phyloP scores from a whole-genome alignment of 352 stramenopile species.

The Phytophthora syringae region DNA sequence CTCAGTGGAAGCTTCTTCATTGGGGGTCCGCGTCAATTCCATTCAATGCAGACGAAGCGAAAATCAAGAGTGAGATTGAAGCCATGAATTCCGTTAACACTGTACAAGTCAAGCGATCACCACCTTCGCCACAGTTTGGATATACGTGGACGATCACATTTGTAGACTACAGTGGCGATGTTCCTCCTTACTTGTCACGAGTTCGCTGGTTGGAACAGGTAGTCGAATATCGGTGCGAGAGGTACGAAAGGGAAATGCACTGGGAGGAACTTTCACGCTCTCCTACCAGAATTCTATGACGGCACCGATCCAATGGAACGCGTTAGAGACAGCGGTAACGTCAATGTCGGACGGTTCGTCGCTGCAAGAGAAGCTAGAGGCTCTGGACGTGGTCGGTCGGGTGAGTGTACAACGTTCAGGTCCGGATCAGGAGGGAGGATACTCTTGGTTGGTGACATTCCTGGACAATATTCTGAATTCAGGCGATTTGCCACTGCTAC shows the following conservation, averaged over 20 bases:
- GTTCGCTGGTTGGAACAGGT: conserved; percentile 65
- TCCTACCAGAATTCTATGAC: conserved; percentile 46
- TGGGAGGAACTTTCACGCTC: conserved; percentile 71
- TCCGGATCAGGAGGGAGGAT: conserved; percentile 64
- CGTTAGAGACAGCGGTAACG: conserved; percentile 40
- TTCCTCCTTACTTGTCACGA: conserved; percentile 65
- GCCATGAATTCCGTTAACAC: conserved; percentile 64
- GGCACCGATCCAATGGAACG: conserved; percentile 35
- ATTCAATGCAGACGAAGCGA: conserved; percentile 56
- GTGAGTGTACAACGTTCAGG: conserved; percentile 57
- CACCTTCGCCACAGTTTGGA: conserved; percentile 58
- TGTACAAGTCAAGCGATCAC: conserved; percentile 63
- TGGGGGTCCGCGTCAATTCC: conserved; percentile 73
- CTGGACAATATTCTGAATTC: conserved; percentile 73
- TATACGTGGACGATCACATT: conserved; percentile 85
- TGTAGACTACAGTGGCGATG: conserved; percentile 71
- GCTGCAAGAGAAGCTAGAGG: conserved; percentile 76
- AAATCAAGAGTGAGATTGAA: conserved; percentile 60
- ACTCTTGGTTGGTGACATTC: conserved; percentile 76
- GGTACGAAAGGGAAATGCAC: conserved; percentile 71
- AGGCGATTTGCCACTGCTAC: conserved; percentile 61
- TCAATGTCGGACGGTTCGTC: conserved; percentile 61
- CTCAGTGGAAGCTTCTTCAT: conserved; percentile 77
- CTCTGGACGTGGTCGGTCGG: conserved; percentile 56
- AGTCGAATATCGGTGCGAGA: conserved; percentile 64